phyloP scores from a whole-genome alignment of 345 rosid species.

The Raphanus sativus region DNA sequence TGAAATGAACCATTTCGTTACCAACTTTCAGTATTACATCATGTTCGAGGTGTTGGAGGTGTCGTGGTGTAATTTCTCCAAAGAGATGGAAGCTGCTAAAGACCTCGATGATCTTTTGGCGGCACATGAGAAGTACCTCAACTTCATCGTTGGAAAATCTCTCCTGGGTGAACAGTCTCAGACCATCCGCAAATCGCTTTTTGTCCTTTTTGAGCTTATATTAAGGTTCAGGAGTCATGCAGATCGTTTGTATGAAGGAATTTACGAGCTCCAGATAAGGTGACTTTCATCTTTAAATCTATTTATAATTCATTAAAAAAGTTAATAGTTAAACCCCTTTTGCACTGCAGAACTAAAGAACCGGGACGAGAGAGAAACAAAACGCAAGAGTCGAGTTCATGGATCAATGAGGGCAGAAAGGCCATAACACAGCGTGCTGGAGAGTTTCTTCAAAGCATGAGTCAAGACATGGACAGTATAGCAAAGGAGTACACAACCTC shows the following conservation, averaged over 20 bases:
- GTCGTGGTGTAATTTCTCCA: conserved; percentile 87
- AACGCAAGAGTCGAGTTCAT: conserved; percentile 57
- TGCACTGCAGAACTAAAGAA: conserved; percentile 52
- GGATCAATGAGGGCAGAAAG: conserved; percentile 83
- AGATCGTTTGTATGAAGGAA: conserved; percentile 86
- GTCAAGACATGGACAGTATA: conserved; percentile 68
- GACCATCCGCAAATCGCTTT: conserved; percentile 72
- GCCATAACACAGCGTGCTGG: conserved; percentile 84
- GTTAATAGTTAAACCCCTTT: neutral
- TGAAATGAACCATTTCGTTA: conserved; percentile 96
- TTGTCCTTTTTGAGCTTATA: conserved; percentile 86
- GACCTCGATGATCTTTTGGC: conserved; percentile 96
- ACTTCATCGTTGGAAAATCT: conserved; percentile 81
- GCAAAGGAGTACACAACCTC: conserved; percentile 71
- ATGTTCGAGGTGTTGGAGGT: conserved; percentile 99
- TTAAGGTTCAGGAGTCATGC: conserved; percentile 82
- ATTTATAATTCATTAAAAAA: neutral
- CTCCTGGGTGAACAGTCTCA: conserved; percentile 91
- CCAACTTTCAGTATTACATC: conserved; percentile 94
- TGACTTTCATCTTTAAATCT: conserved; percentile 26
- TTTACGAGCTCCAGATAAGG: conserved; percentile 87
- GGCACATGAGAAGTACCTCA: conserved; percentile 93
- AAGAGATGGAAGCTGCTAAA: conserved; percentile 86
- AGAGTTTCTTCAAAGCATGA: conserved; percentile 82
- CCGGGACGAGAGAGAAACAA: conserved; percentile 56